Conservation (phyloP, 768 basidiomycete species). For the Cubamyces sp. region DNA sequence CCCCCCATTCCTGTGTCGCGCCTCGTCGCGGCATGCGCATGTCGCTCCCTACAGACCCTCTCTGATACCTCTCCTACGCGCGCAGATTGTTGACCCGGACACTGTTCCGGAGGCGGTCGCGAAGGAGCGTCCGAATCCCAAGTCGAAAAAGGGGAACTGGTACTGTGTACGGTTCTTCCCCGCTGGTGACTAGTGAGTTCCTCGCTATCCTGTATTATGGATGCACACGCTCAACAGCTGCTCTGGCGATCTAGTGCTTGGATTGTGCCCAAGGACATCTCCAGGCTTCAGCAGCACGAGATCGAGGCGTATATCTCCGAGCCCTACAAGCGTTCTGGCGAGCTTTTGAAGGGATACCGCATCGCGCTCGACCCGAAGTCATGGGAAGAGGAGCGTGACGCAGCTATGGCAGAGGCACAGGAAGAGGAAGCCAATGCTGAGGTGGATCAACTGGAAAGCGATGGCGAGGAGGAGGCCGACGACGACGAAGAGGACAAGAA, state of each 20-base stretch:
- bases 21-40: conserved; percentile 23
- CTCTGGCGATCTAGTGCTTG: conserved; percentile 63
- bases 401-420: conserved; percentile 36
- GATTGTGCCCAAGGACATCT: conserved; percentile 82
- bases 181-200: conserved; percentile 86
- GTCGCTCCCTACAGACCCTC: background rate
- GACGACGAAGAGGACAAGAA: conserved; percentile 50
- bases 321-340: conserved; percentile 74
- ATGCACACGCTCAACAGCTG: conserved; percentile 17
- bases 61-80: conserved; percentile 13
- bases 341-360: conserved; percentile 76
- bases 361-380: conserved; percentile 74
- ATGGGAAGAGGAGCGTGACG: conserved; percentile 57
- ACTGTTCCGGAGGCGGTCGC: conserved; percentile 61
- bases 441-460: conserved; percentile 67
- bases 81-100: conserved; percentile 80
- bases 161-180: conserved; percentile 92
- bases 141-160: conserved; percentile 68
- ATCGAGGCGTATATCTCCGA: conserved; percentile 84
- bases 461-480: conserved; percentile 54
- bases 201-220: conserved; percentile 1
- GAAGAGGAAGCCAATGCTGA: conserved; percentile 60
- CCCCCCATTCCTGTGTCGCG: conserved; percentile 25
- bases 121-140: conserved; percentile 64
- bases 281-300: conserved; percentile 73